Base-by-base conservation (phyloP, 176 grass and related monocot genomes). In the Triticum turgidum region DNA sequence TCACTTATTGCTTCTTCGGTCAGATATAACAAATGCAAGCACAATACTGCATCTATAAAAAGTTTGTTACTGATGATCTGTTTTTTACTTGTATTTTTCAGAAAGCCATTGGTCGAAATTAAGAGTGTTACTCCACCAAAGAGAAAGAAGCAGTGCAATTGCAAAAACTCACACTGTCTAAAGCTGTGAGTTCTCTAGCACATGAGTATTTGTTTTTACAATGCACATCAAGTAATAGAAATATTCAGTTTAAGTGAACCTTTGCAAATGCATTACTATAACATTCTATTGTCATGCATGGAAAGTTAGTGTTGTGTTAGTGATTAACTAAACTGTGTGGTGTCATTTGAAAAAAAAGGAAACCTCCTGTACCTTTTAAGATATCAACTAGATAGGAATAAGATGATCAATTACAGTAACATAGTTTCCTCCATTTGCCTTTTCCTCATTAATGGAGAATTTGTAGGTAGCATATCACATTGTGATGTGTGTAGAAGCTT, bases 101-200 rank as follows among this genome's bases (percentile, higher is more conserved):
- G 93, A 42, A 89, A 95, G 65, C 84, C 65, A 35, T 1, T 65
- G 73, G 9, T 61, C 47, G 88, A 92, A 83, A 52, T 75, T 29
- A 94, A 94, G 86, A 86, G 30, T 83, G 76, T 77, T 51, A 78
- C 86, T 21, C 86, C 64, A 69, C 52, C 76, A 37, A 92, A 85
- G 87, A 90, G 68, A 76, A 95, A 92, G 88, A 89, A 92, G 65
- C 89, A 90, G 14, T 95, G 93, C 80, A 95, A 95, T 80, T 95
- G 93, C 86, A 92, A 68, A 82, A 85, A 92, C 39, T 92, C 93
- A 12, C 91, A 86, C 74, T 95, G 90, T 86, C 82, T 95, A 83
- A 95, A 95, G 80, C 72, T 95, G 90, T 92, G 87, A 77, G 90
- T 92, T 79, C 14, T 61, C 47, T 84, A 44, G 25, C 38, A 61